Base-by-base conservation (phyloP, 148 eudicot genomes). In the Camellia lanceoleosa region DNA sequence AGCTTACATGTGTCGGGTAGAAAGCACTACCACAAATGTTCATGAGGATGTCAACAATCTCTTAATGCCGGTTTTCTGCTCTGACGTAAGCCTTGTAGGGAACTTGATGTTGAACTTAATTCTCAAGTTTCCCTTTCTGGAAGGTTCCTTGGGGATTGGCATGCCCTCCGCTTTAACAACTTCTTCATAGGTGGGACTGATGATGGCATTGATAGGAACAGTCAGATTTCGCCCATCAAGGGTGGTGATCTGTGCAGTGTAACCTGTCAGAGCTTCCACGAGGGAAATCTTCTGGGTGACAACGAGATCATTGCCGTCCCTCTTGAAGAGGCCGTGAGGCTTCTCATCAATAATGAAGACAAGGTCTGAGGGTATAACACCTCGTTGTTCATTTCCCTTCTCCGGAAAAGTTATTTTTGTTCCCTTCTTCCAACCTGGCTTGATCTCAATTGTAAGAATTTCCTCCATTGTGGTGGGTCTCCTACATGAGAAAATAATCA, bases 341-440 rank as follows among this genome's bases (percentile, higher is more conserved):
- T 92, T 92, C 79, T 92, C 96, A 54, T 92, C 96, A 55, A 92
- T 90, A 7, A 92, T 90, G 84, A 92, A 92, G 75, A 92, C 85
- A 8, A 92, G 89, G 69, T 92, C 96, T 2, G 93, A 84, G 42
- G 93, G 96, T 83, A 90, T 89, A 46, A 92, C 87, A 62, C 91
- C 91, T 38, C 93, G 87, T 51, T 85, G 93, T 81, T 90, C 93
- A 47, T 89, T 87, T 63, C 92, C 93, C 71, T 92, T 90, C 56
- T 92, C 96, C 5, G 92, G 96, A 73, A 92, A 92, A 2, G 93
- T 92, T 55, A 92, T 88, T 84, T 92, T 92, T 61, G 95, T 92
- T 18, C 96, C 96, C 74, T 90, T 92, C 74, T 90, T 92, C 96
- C 96, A 92, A 14, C 96, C 96, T 5, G 93, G 92, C 82, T 90